A percentile compares a stretch with the other conserved stretches of the same genome.
Evolutionary conservation across 2,329 filamentous ascomycete species (phyloP).

Genomic region (Alternaria solani): DNA sequence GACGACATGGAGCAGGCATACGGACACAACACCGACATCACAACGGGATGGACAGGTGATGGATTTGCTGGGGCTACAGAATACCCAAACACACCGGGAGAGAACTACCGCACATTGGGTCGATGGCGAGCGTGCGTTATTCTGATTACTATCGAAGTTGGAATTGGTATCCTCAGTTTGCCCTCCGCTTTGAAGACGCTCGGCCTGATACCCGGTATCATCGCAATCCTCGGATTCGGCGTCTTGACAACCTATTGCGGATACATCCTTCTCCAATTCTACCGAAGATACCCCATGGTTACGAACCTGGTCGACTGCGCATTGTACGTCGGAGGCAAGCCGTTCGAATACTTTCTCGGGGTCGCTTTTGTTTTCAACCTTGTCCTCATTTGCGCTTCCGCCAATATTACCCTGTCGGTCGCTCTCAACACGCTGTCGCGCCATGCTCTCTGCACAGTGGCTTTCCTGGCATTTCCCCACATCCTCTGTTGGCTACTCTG

Average conservation of each 20-base stretch:
- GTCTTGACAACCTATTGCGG: slow-evolving; percentile 38
- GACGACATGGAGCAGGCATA: slow-evolving; percentile 30
- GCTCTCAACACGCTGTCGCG: slow-evolving; percentile 70
- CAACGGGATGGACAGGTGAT: slow-evolving; percentile 37
- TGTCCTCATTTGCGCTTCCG: slow-evolving; percentile 39
- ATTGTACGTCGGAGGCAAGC: slow-evolving; percentile 36
- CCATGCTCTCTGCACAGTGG: slow-evolving; percentile 69
- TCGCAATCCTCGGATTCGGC: slow-evolving; percentile 41
- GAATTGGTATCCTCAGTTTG: slow-evolving; percentile 40
- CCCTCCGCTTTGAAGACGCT: slow-evolving; percentile 40
- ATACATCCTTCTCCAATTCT: slow-evolving; percentile 39
- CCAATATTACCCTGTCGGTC: slow-evolving; percentile 56
- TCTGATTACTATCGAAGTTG: slow-evolving; percentile 43
- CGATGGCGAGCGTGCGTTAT: slow-evolving; percentile 42
- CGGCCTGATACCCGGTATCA: slow-evolving; percentile 42
- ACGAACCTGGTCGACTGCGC: slow-evolving; percentile 43
- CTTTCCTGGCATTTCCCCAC: slow-evolving; percentile 68
- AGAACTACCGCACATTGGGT: slow-evolving; percentile 38
- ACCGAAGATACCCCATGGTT: slow-evolving; percentile 37
- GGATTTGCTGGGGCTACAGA: slow-evolving; percentile 31
- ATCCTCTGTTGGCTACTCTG: slow-evolving; percentile 67
- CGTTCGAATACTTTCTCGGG: slow-evolving; percentile 37
- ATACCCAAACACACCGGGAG: slow-evolving; percentile 28
- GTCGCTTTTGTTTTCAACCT: slow-evolving; percentile 38
- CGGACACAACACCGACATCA: slow-evolving; percentile 36